phyloP scores from a whole-genome alignment of 83 land plant genomes.

The Diphasiastrum complanatum region DNA sequence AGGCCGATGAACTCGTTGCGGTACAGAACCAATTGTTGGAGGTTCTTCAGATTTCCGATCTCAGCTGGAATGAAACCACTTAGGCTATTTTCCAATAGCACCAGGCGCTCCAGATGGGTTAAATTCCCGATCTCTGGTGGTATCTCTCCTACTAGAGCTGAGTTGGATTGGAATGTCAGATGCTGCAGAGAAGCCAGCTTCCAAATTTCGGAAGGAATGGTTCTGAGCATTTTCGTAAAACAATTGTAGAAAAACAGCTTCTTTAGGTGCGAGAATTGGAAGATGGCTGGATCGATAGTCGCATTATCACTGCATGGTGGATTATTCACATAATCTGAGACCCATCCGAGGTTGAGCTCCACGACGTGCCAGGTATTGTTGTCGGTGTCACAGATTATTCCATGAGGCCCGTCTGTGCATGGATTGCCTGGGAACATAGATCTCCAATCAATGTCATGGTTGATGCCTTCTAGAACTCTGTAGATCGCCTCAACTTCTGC shows the following conservation, averaged over 20 bases:
- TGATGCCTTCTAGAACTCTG: constrained; percentile 35
- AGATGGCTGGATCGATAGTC: constrained; percentile 19
- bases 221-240: constrained; percentile 22
- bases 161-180: constrained; percentile 50
- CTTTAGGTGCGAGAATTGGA: constrained; percentile 30
- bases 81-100: constrained; percentile 38
- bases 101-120: constrained; percentile 33
- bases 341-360: constrained; percentile 57
- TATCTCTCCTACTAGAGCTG: constrained; percentile 33
- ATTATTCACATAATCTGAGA: constrained; percentile 55
- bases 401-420: constrained; percentile 62
- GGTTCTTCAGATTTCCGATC: constrained; percentile 16
- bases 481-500: constrained; percentile 46
- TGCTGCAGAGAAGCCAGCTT: constrained; percentile 27
- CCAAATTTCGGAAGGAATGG: constrained; percentile 18
- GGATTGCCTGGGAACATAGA: constrained; percentile 47
- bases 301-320: constrained; percentile 45
- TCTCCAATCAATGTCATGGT: constrained; percentile 46
- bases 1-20: constrained; percentile 30
- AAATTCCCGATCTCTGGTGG: constrained; percentile 20
- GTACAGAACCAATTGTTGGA: constrained; percentile 44
- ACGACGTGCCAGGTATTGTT: constrained; percentile 32
- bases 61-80: constrained; percentile 36
- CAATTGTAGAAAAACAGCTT: constrained; percentile 72
- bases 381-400: constrained; percentile 53